A percentile compares a stretch with the other conserved stretches of the same genome.
Evolutionary conservation across 1,284 basidiomycete species (phyloP).

Genomic region (Lignosus rhinocerotis): DNA sequence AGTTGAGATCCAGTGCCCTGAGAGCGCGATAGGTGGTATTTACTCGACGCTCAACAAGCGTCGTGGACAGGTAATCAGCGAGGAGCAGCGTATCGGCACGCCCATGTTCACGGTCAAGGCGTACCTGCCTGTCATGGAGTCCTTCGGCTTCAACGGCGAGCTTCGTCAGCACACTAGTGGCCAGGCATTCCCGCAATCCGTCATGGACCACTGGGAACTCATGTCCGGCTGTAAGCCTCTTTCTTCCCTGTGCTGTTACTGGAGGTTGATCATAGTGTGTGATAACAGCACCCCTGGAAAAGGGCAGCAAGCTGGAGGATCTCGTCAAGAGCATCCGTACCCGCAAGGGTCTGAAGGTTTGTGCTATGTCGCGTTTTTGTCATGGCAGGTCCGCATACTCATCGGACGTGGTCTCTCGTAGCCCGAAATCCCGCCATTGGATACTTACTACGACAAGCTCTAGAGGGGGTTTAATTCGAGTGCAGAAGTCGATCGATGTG

Average conservation of each 20-base stretch:
- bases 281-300: slow-evolving; percentile 68
- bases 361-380: slow-evolving; percentile 13
- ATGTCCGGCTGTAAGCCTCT: slow-evolving; percentile 76
- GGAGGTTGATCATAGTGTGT: not conserved
- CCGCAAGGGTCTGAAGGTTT: slow-evolving; percentile 91
- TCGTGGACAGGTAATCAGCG: slow-evolving; percentile 97
- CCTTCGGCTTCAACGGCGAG: slow-evolving; percentile 99
- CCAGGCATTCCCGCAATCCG: slow-evolving; percentile 97
- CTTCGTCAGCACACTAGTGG: slow-evolving; percentile 92
- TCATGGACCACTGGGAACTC: slow-evolving; percentile 91
- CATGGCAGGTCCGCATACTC: not conserved
- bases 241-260: slow-evolving; percentile 14
- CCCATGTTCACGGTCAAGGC: slow-evolving; percentile 99
- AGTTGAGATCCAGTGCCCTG: slow-evolving; percentile 99
- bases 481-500: slow-evolving; percentile 28
- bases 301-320: slow-evolving; percentile 89
- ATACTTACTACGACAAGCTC: slow-evolving; percentile 90
- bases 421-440: slow-evolving; percentile 85
- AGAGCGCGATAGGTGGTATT: slow-evolving; percentile 98
- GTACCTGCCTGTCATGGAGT: slow-evolving; percentile 95
- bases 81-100: slow-evolving; percentile 96
- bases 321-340: slow-evolving; percentile 83
- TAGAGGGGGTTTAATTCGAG: slow-evolving; percentile 29
- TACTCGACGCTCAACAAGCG: slow-evolving; percentile 95
- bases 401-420: slow-evolving; percentile 32